Conservation (phyloP, 192 early-diverging fungal species). For the Gorgonomyces haynaldii region DNA sequence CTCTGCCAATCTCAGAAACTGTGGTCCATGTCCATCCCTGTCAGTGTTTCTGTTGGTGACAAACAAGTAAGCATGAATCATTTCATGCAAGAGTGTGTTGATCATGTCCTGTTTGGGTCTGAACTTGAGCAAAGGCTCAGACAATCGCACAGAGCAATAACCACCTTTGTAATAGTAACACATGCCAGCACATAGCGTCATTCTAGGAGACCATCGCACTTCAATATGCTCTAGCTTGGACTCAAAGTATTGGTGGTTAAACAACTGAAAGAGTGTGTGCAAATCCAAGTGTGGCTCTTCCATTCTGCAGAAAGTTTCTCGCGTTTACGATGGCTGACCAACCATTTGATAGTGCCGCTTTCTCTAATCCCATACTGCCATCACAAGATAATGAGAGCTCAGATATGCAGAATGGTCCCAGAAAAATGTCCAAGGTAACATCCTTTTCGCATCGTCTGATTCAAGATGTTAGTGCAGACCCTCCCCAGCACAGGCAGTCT, state of each 20-base stretch:
- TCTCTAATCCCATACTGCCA: too few relatives aligned
- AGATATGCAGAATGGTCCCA: too few relatives aligned
- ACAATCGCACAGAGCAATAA: slow-evolving; percentile 40
- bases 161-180: slow-evolving; percentile 36
- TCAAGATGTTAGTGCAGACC: too few relatives aligned
- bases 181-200: slow-evolving; percentile 53
- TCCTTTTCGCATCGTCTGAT: too few relatives aligned
- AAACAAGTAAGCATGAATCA: slow-evolving; percentile 61
- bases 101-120: slow-evolving; percentile 45
- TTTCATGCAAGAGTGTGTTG: slow-evolving; percentile 56
- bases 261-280: slow-evolving; percentile 38
- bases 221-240: slow-evolving; percentile 38
- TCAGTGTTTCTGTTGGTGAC: slow-evolving; percentile 39
- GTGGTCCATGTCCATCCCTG: slow-evolving; percentile 50
- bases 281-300: slow-evolving; percentile 37
- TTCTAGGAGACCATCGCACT: slow-evolving; percentile 41
- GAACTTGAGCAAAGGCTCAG: slow-evolving; percentile 56
- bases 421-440: too few relatives aligned
- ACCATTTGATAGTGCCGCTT: too few relatives aligned
- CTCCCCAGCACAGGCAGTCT: too few relatives aligned
- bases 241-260: slow-evolving; percentile 41
- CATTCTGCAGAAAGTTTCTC: too few relatives aligned
- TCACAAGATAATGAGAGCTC: too few relatives aligned
- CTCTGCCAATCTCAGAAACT: slow-evolving; percentile 40
- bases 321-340: too few relatives aligned